Percentiles rank a stretch among this genome's conserved stretches.
Conservation (phyloP, 371 early-diverging fungal genomes). For the Mucor racemosus region DNA sequence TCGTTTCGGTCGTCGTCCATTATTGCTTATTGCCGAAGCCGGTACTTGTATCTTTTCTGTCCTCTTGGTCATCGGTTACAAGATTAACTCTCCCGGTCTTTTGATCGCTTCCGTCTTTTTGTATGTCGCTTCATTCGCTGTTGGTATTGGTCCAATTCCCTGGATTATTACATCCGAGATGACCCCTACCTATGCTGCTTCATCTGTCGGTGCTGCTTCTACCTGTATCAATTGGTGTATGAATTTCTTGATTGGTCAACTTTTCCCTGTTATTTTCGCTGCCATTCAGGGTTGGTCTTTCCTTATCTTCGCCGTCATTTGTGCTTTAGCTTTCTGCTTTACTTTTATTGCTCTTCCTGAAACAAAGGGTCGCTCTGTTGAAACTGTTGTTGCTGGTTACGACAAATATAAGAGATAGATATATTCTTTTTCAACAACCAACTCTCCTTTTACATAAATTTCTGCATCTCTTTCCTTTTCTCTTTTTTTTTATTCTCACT, state of each 20-base stretch:
- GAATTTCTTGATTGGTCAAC: constrained; percentile 53
- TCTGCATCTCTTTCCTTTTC: background rate
- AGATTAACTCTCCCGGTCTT: constrained; percentile 45
- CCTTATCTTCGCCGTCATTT: constrained; percentile 57
- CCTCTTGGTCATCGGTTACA: constrained; percentile 60
- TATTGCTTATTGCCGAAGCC: constrained; percentile 67
- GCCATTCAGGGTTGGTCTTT: constrained; percentile 68
- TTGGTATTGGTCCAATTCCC: constrained; percentile 85
- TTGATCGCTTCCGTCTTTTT: constrained; percentile 69
- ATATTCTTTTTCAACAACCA: background rate
- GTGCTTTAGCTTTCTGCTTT: constrained; percentile 23
- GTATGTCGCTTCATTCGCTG: constrained; percentile 78
- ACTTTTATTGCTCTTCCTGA: constrained; percentile 70
- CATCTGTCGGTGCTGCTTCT: constrained; percentile 52
- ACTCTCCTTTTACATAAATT: background rate
- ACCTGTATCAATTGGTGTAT: constrained; percentile 68
- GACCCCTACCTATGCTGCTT: constrained; percentile 63
- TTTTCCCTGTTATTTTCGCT: constrained; percentile 67
- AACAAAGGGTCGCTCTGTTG: constrained; percentile 71
- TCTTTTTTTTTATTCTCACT: background rate
- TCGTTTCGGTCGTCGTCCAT: constrained; percentile 33
- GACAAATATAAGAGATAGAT: constrained; percentile 8
- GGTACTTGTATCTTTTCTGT: constrained; percentile 62
- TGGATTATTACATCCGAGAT: constrained; percentile 77
- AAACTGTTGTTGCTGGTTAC: constrained; percentile 47